Base-by-base conservation (phyloP, 441 rosid species). In the Euphorbia celastroides region DNA sequence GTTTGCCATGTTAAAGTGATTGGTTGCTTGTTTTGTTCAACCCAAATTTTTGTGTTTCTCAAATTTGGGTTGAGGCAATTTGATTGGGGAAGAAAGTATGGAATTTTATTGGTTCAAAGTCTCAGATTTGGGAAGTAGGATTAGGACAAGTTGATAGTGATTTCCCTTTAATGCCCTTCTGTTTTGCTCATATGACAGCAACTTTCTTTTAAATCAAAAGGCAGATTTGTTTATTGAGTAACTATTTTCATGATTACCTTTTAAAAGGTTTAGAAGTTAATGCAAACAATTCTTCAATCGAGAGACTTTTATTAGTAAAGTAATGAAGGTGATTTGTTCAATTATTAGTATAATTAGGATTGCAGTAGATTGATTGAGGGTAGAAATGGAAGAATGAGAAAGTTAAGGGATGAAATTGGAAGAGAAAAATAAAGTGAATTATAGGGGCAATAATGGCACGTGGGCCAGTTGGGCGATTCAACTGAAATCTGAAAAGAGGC, bases 1-100 rank as follows among this genome's bases (percentile, higher is more conserved):
- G 75, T 48, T 76, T 74, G 70, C 86, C 85, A 78, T 79, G 65
- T 74, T 19, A 48, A 48, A 7, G 7, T 7, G 1, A 7, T 2
- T 68, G 44, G 41, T 64, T 19, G 51, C 63, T n/a, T 17, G 20
- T 25, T 36, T 38, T 9, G 44, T 38, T 57, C 16, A 31, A 50
- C 5, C 26, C 31, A n/a, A 66, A 7, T 46, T n/a, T 13, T 8
- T 22, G 16, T 44, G 44, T 38, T 32, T 67, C 65, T 61, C 36
- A 69, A 63, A 51, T 12, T 38, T 52, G 27, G 31, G 20, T 28
- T n/a, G 58, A 0, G 57, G 34, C 70, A 28, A 13, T 14, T n/a
- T 26, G 30, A 16, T 42, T 22, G 63, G 22, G 2, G 52, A 41
- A 51, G 31, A 57, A 41, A 51, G 31, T 55, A 22, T 1, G 60